Evolutionary conservation across 2,329 filamentous ascomycete species (phyloP).

Genomic region (Colletotrichum karsti): DNA sequence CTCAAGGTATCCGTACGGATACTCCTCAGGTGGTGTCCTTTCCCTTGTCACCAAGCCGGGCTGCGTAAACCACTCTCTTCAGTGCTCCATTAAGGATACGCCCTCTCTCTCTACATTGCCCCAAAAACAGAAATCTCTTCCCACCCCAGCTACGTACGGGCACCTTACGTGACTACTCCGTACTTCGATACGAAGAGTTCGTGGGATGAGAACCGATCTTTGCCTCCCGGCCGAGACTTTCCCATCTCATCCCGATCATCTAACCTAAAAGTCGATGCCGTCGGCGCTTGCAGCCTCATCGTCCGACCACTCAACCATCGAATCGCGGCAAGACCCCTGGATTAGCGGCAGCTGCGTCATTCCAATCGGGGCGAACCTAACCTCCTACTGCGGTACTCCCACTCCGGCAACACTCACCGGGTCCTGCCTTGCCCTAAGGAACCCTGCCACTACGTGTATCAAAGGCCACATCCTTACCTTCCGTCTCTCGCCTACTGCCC

Average conservation of each 20-base stretch:
- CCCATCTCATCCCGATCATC: conserved; percentile 8
- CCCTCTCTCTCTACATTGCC: background rate
- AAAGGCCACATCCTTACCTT: conserved; percentile 4
- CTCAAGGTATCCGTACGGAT: no score
- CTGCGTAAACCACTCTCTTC: background rate
- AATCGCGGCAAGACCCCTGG: conserved; percentile 15
- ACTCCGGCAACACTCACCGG: background rate
- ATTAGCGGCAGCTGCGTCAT: conserved; percentile 19
- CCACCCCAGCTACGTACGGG: no score
- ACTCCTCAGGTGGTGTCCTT: background rate
- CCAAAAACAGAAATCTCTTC: background rate
- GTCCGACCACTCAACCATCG: conserved; percentile 1
- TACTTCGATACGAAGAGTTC: conserved; percentile 12
- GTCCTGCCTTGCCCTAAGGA: conserved; percentile 13
- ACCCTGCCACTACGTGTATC: conserved; percentile 5
- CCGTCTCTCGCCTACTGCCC: conserved; percentile 3
- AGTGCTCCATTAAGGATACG: background rate
- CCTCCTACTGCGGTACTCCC: background rate
- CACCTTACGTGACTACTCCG: no score
- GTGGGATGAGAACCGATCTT: background rate
- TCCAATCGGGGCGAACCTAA: conserved; percentile 1
- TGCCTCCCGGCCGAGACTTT: background rate
- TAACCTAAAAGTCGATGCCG: conserved; percentile 22
- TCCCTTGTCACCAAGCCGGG: background rate
- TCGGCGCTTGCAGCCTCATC: conserved; percentile 13